Conservation (phyloP, 805 yeast species). For the Cyberlindnera mrakii region DNA sequence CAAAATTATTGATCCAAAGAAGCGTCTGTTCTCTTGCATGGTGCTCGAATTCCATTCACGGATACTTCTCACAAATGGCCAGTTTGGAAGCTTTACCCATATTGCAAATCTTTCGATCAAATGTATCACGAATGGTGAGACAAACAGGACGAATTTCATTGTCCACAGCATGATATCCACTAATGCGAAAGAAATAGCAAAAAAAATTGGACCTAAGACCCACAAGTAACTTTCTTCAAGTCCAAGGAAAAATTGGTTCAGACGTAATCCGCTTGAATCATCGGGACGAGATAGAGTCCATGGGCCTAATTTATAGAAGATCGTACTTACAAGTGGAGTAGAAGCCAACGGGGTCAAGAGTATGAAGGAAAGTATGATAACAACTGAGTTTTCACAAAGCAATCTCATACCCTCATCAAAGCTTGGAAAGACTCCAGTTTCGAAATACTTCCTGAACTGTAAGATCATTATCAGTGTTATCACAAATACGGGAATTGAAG, state of each 20-base stretch:
- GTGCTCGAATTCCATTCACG: constrained; percentile 1
- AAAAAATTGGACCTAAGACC: constrained; percentile 55
- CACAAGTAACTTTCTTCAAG: constrained; percentile 49
- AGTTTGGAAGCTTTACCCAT: neutral
- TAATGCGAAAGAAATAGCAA: constrained; percentile 37
- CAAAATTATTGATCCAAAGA: constrained; percentile 23
- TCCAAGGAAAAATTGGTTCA: constrained; percentile 65
- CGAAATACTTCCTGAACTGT: constrained; percentile 46
- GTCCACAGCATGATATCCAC: constrained; percentile 31
- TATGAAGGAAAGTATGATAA: constrained; percentile 24
- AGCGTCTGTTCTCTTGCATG: constrained; percentile 11
- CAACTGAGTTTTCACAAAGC: constrained; percentile 27
- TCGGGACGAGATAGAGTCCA: constrained; percentile 41
- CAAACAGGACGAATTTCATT: neutral
- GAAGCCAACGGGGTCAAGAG: constrained; percentile 34
- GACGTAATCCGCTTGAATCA: constrained; percentile 35
- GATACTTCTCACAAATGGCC: no score
- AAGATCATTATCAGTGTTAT: constrained; percentile 43
- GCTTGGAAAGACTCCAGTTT: constrained; percentile 33
- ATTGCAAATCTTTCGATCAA: no score
- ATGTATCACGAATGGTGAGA: constrained; percentile 1
- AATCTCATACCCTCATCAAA: constrained; percentile 40
- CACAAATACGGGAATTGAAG: constrained; percentile 62
- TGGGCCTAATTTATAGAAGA: constrained; percentile 46
- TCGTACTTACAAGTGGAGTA: constrained; percentile 28